A percentile compares a stretch with the other conserved stretches of the same genome.
Conservation (phyloP, 192 early-diverging fungal species). For the Backusella parvicylindrica region DNA sequence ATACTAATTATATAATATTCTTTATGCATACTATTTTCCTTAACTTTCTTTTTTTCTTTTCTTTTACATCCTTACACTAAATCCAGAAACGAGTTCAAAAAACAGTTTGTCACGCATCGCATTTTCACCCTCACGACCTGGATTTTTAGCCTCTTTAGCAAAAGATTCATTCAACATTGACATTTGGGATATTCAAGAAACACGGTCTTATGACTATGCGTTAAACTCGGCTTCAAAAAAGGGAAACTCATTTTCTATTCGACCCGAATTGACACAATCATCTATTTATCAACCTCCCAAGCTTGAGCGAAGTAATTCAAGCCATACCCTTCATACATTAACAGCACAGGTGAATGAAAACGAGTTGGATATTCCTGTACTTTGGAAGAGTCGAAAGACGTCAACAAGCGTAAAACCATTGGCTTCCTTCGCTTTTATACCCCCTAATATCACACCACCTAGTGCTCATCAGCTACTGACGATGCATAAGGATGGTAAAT, state of each 20-base stretch:
- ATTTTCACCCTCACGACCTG: constrained; percentile 57
- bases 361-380: constrained; percentile 39
- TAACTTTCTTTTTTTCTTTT: not conserved
- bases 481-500: constrained; percentile 48
- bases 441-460: not conserved
- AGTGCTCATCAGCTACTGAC: constrained; percentile 41
- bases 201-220: constrained; percentile 7
- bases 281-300: not conserved
- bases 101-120: constrained; percentile 46
- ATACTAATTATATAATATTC: not conserved
- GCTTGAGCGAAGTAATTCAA: not conserved
- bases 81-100: constrained; percentile 11
- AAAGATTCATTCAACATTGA: constrained; percentile 52
- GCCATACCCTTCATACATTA: not conserved
- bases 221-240: not conserved
- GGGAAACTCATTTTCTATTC: not conserved
- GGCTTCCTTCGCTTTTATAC: constrained; percentile 3
- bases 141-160: constrained; percentile 55
- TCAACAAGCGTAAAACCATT: not conserved
- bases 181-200: constrained; percentile 70
- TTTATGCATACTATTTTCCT: not conserved
- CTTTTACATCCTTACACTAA: constrained; percentile 8
- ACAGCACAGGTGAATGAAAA: not conserved
- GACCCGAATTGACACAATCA: not conserved
- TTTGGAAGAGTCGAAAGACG: constrained; percentile 29